Evolutionary conservation across 495 filamentous ascomycete species (phyloP), one percentile per base, ranked within the genome.

Genomic region (Hyaloscypha hepaticicola): DNA sequence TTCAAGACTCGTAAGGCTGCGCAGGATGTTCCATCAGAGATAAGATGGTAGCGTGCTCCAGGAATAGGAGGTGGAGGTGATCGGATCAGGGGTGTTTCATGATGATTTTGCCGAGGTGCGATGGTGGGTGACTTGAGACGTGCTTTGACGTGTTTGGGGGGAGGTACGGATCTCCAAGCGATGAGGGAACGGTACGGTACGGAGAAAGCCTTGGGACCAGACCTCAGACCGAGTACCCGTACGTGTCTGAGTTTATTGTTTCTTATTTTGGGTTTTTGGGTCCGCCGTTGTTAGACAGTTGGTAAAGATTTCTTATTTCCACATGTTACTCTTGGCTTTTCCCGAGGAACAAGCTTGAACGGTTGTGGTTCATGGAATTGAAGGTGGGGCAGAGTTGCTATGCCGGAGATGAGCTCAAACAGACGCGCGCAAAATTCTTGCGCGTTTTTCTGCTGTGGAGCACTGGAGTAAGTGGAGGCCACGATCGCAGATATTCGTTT

Each of bases 331-430:
- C 38, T 11, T 45, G 38, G 38, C 38, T 16, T 45, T n/a, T 2
- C 38, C 38, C 38, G 12, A 45, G 38, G 38, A 14, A 9, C 38
- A 45, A 45, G 38, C 14, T 4, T 45, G 38, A 3, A 4, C 11
- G 38, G 4, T 19, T 45, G 9, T 45, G 38, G 38, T 45, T 45
- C 11, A 45, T 45, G 38, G 38, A 33, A 19, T 45, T 4, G 38
- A 45, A 11, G 19, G 38, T 45, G 51, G 51, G 51, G 51, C 51
- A 53, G n/a, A n/a, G 38, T 19, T 45, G 38, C 38, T 45, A 45
- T 45, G 14, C 38, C 38, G 38, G 19, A 16, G 4, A 16, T 3
- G 4, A 9, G 38, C 11, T 45, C 38, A 45, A 45, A 45, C 38
- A 45, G 38, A 45, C 38, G 38, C 38, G 38, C 38, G 38, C 38